Conservation (phyloP, 495 filamentous ascomycete species). For the Daldinia vernicosa region DNA sequence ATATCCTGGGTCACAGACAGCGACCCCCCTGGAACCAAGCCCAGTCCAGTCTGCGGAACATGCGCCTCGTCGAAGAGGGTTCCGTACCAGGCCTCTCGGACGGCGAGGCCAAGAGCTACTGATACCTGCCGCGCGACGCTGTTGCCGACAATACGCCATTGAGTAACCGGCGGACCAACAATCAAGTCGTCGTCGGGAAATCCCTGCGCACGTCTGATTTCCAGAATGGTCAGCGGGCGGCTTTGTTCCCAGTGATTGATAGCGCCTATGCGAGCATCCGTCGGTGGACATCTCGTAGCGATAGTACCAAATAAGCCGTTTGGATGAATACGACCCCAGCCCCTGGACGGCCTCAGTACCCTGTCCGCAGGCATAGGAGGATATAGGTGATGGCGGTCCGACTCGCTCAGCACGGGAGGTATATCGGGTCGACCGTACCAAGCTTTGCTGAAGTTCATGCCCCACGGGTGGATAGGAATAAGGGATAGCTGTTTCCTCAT, state of each 20-base stretch:
- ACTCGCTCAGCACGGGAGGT: slow-evolving; percentile 49
- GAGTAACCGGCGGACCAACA: slow-evolving; percentile 59
- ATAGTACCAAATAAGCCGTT: slow-evolving; percentile 65
- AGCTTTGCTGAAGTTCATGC: slow-evolving; percentile 57
- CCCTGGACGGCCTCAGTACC: slow-evolving; percentile 37
- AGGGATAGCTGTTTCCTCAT: slow-evolving; percentile 47
- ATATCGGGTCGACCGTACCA: slow-evolving; percentile 46
- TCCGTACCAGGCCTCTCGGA: slow-evolving; percentile 66
- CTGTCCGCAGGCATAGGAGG: slow-evolving; percentile 24
- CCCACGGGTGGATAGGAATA: slow-evolving; percentile 57
- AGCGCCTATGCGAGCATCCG: slow-evolving; percentile 58
- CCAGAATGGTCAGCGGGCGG: slow-evolving; percentile 66
- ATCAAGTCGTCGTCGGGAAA: slow-evolving; percentile 74
- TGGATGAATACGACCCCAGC: slow-evolving; percentile 63
- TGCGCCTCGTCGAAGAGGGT: slow-evolving; percentile 43
- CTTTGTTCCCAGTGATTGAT: slow-evolving; percentile 69
- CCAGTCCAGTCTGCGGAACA: slow-evolving; percentile 14
- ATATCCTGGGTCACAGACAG: neutral
- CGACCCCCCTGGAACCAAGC: neutral
- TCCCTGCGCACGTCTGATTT: slow-evolving; percentile 71
- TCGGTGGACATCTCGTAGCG: slow-evolving; percentile 55
- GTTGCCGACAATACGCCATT: slow-evolving; percentile 74
- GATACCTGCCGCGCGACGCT: slow-evolving; percentile 72
- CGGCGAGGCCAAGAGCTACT: slow-evolving; percentile 66
- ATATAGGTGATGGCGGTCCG: slow-evolving; percentile 49